Conservation (phyloP, 2,329 filamentous ascomycete species). For the Coniochaeta sp. region DNA sequence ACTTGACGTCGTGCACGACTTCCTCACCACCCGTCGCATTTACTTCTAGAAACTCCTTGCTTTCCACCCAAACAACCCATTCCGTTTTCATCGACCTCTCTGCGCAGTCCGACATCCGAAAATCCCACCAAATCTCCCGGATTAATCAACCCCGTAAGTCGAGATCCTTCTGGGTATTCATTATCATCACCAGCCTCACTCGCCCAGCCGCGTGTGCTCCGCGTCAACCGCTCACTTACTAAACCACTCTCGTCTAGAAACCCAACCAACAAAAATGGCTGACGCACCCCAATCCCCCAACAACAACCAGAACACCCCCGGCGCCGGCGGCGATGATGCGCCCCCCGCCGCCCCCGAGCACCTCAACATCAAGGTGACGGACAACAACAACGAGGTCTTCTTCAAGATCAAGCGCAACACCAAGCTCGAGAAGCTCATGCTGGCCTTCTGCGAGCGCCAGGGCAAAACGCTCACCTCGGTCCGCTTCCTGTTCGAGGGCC, state of each 20-base stretch:
- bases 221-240: neutral
- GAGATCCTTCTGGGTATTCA: neutral
- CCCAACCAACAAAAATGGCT: constrained; percentile 32
- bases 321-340: constrained; percentile 31
- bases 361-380: constrained; percentile 97
- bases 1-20: neutral
- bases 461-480: constrained; percentile 81
- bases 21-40: neutral
- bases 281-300: constrained; percentile 38
- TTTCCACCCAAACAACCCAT: neutral
- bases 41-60: neutral
- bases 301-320: too few relatives aligned
- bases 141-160: neutral
- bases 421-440: constrained; percentile 95
- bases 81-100: neutral
- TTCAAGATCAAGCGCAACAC: constrained; percentile 99
- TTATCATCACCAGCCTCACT: neutral
- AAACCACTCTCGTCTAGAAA: neutral
- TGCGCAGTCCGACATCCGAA: neutral
- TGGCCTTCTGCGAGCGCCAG: constrained; percentile 93
- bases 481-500: constrained; percentile 94
- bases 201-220: too few relatives aligned
- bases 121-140: neutral
- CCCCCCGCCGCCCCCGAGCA: constrained; percentile 58
- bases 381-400: constrained; percentile 99